Percentiles rank a stretch among this genome's conserved stretches.
phyloP scores from a whole-genome alignment of 352 stramenopile genomes.

The Phytophthora syringae region DNA sequence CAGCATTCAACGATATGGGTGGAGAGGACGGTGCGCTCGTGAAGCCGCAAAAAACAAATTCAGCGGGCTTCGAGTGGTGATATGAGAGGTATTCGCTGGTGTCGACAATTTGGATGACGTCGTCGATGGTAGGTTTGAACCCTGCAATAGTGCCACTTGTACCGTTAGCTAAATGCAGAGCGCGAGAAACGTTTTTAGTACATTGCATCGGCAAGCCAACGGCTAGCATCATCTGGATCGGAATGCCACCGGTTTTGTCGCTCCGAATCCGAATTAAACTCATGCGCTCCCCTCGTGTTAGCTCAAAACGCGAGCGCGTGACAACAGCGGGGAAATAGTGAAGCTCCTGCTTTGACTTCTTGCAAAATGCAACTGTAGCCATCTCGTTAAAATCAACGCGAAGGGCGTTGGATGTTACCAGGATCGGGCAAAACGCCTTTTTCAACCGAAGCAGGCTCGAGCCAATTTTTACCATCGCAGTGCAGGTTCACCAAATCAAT shows the following conservation, averaged over 20 bases:
- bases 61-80: neutral
- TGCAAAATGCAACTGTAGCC: neutral
- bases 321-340: constrained; percentile 7
- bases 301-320: neutral
- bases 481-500: neutral
- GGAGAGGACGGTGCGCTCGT: neutral
- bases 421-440: constrained; percentile 7
- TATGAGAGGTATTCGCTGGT: too few relatives aligned
- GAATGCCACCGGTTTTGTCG: constrained; percentile 2
- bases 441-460: neutral
- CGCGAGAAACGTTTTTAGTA: constrained; percentile 12
- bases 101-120: neutral
- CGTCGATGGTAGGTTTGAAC: neutral
- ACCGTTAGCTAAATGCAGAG: constrained; percentile 9
- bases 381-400: constrained; percentile 2
- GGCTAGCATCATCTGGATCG: neutral
- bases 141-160: constrained; percentile 1
- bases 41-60: neutral
- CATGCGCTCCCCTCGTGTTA: neutral
- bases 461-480: neutral
- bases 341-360: neutral
- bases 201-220: constrained; percentile 2
- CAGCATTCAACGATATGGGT: neutral
- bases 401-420: constrained; percentile 14
- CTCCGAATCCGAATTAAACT: neutral